These are phyloP conservation scores for Talaromyces wortmannii DNA, from an alignment of 495 filamentous ascomycete species.

Conservation along the genomic window DNA sequence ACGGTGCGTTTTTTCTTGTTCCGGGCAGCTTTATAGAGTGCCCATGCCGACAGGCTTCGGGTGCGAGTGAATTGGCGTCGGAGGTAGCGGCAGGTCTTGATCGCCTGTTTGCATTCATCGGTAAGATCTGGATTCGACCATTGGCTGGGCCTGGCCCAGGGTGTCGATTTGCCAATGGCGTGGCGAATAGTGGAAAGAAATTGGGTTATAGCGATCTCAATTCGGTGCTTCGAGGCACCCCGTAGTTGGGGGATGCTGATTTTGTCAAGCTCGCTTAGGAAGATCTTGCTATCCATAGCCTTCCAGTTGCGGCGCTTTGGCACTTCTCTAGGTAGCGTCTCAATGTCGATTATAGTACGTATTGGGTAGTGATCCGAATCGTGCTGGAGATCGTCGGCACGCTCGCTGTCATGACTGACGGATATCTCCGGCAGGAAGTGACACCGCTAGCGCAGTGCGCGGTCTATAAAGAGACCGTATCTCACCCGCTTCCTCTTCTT, in stretches of 20 bases:
- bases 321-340: neutral
- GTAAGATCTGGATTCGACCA: constrained; percentile 8
- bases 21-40: neutral
- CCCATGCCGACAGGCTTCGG: constrained; percentile 3
- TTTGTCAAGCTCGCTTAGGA: neutral
- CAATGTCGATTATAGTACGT: constrained; percentile 7
- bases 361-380: constrained; percentile 9
- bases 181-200: neutral
- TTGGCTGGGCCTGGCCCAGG: constrained; percentile 4
- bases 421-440: too few relatives aligned
- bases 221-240: neutral
- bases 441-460: too few relatives aligned
- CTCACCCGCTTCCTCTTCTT: too few relatives aligned
- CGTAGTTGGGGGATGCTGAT: neutral
- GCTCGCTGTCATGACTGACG: too few relatives aligned
- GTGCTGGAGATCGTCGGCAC: neutral
- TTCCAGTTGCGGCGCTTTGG: constrained; percentile 12
- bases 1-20: constrained; percentile 7
- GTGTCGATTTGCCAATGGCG: constrained; percentile 3
- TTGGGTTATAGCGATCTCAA: neutral
- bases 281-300: constrained; percentile 5
- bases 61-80: neutral
- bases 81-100: constrained; percentile 3
- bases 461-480: too few relatives aligned
- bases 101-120: constrained; percentile 5